phyloP scores from a whole-genome alignment of 805 yeast genomes.

The Yueomyces sp. region DNA sequence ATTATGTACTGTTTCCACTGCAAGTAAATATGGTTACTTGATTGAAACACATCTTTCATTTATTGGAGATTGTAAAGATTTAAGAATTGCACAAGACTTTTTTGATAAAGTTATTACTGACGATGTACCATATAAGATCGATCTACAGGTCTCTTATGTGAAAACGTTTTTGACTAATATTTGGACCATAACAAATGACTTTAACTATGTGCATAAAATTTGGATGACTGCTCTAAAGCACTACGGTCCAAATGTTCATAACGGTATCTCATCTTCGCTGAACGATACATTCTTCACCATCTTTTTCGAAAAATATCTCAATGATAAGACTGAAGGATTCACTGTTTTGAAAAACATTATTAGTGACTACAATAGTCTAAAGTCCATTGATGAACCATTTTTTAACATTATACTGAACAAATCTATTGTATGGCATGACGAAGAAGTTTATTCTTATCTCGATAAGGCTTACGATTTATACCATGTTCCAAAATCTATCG shows the following conservation, averaged over 20 bases:
- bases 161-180: conserved; percentile 50
- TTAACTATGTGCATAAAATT: conserved; percentile 42
- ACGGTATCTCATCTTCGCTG: conserved; percentile 59
- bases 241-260: conserved; percentile 45
- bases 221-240: conserved; percentile 51
- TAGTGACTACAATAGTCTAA: conserved; percentile 39
- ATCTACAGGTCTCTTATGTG: conserved; percentile 61
- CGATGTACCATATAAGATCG: conserved; percentile 61
- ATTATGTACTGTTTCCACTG: conserved; percentile 39
- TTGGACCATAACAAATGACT: conserved; percentile 41
- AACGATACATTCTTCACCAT: conserved; percentile 56
- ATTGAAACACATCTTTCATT: conserved; percentile 67
- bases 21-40: conserved; percentile 35
- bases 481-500: conserved; percentile 47
- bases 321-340: conserved; percentile 41
- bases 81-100: conserved; percentile 57
- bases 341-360: conserved; percentile 43
- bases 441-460: conserved; percentile 49
- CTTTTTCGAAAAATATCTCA: conserved; percentile 45
- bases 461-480: conserved; percentile 45
- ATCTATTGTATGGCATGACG: conserved; percentile 53
- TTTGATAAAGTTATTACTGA: conserved; percentile 58
- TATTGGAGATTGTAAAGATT: conserved; percentile 65
- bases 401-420: conserved; percentile 63
- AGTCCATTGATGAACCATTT: conserved; percentile 65